A percentile compares a stretch with the other conserved stretches of the same genome.
Evolutionary conservation across 345 rosid genomes (phyloP).

Genomic region (Excoecaria cochinchinensis): DNA sequence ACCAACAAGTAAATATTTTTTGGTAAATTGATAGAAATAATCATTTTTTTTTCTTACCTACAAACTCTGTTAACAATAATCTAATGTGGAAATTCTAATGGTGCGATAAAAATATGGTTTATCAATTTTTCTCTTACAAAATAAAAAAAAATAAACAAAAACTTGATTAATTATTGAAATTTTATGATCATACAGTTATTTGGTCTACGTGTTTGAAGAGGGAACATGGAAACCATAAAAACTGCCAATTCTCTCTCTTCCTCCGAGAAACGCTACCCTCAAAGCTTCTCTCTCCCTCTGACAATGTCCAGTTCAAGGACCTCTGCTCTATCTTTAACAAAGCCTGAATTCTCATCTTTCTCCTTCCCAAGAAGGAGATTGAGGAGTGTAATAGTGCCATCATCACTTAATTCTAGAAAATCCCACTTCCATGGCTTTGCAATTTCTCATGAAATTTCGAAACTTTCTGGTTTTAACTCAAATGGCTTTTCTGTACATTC

Average conservation of each 20-base stretch:
- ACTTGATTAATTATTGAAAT: no score
- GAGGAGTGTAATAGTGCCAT: not conserved
- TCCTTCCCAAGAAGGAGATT: slow-evolving; percentile 17
- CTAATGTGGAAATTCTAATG: no score
- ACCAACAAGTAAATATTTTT: no score
- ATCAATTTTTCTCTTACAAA: no score
- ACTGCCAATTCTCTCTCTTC: not conserved
- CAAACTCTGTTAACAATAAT: no score
- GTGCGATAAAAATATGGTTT: no score
- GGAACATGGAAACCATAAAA: not conserved
- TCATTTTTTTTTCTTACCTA: no score
- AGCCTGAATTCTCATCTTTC: slow-evolving; percentile 21
- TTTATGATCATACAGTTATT: no score
- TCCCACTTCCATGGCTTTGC: slow-evolving; percentile 24
- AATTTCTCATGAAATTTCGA: slow-evolving; percentile 10
- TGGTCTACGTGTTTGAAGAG: slow-evolving; percentile 12
- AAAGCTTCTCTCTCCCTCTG: no score
- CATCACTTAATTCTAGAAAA: slow-evolving; percentile 16
- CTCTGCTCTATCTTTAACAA: slow-evolving; percentile 29
- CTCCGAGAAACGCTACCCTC: not conserved
- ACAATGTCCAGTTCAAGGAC: slow-evolving; percentile 34
- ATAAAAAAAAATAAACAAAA: no score
- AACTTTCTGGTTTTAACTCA: slow-evolving; percentile 19
- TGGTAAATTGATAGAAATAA: no score
- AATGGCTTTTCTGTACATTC: slow-evolving; percentile 26